Base-by-base conservation (phyloP, 805 yeast genomes). In the Saccharomycopsis sp. region DNA sequence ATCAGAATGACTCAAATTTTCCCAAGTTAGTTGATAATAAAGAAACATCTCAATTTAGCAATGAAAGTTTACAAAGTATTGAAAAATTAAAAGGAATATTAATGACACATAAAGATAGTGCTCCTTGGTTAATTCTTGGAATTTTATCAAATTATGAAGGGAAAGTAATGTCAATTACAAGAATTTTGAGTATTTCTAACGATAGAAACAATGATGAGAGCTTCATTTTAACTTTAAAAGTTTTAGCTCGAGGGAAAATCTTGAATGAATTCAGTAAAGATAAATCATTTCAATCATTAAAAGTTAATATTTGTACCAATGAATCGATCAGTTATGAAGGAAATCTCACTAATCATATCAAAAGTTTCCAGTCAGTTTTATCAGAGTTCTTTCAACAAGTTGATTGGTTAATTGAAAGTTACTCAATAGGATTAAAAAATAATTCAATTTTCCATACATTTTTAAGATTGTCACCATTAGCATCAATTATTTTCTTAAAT, bases 161-260 rank as follows among this genome's bases (percentile, higher is more conserved):
- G n/a, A n/a, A n/a, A n/a, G n/a, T n/a, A n/a, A 8, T 13, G 28
- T 31, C 34, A 29, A 14, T 28, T 18, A 8, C 6, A 3, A 57
- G 70, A 40, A 61, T 76, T 2, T 64, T 67, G 3, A 76, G 72
- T 2, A 52, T 74, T 13, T 53, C 61, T 17, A 71, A 66, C 39
- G 70, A 63, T 37, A 56, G 61, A n/a, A 61, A 63, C 31, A 59
- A 59, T 37, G 12, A 21, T 14, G 4, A 26, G 3, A 31, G 14
- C 10, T 57, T 74, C 34, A 60, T 65, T 17, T 40, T 76, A 18
- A 66, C 74, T 0, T 60, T 74, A 36, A 72, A 67, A 48, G 78
- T 78, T 2, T 42, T 73, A 3, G 50, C 66, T 0, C 59, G 81
- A 44, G 79, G 69, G 4, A 40, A 54, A 30, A 36, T 55, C 6